phyloP scores from a whole-genome alignment of 805 yeast species.

The Candida taoyuanica region DNA sequence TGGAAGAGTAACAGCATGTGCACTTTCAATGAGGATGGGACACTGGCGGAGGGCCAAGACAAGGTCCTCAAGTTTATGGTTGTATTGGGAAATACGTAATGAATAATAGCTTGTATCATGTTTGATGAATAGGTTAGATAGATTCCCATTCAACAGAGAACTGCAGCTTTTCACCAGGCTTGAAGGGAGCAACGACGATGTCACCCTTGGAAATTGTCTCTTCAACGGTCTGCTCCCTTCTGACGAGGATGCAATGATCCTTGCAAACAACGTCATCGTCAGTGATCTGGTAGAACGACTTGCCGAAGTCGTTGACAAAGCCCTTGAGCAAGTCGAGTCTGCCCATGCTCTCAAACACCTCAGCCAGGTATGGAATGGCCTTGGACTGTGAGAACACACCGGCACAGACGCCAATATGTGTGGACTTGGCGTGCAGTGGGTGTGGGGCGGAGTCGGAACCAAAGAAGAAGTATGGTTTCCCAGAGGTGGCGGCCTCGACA shows the following conservation, averaged over 20 bases:
- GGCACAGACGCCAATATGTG: constrained; percentile 87
- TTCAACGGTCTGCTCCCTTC: constrained; percentile 53
- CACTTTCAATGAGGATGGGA: constrained; percentile 44
- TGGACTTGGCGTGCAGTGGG: constrained; percentile 73
- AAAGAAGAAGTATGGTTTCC: constrained; percentile 88
- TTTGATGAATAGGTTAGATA: background rate
- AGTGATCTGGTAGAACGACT: constrained; percentile 59
- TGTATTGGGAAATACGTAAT: constrained; percentile 40
- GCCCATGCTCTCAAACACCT: constrained; percentile 66
- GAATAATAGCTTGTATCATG: background rate
- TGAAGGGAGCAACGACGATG: constrained; percentile 73
- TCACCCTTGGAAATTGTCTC: constrained; percentile 43
- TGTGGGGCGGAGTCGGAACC: constrained; percentile 99
- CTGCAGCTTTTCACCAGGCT: constrained; percentile 67
- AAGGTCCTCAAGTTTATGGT: constrained; percentile 45
- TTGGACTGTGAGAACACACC: constrained; percentile 92
- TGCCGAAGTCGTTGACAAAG: constrained; percentile 76
- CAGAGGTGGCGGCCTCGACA: constrained; percentile 84
- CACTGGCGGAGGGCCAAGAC: constrained; percentile 40
- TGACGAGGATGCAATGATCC: constrained; percentile 52
- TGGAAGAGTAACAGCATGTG: constrained; percentile 57
- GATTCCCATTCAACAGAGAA: constrained; percentile 75
- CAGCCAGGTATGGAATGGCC: constrained; percentile 80
- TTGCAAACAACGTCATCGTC: constrained; percentile 39
- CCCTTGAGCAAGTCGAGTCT: constrained; percentile 61